Conservation (phyloP, 2,329 filamentous ascomycete species). For the Sclerotinia sclerotiorum region DNA sequence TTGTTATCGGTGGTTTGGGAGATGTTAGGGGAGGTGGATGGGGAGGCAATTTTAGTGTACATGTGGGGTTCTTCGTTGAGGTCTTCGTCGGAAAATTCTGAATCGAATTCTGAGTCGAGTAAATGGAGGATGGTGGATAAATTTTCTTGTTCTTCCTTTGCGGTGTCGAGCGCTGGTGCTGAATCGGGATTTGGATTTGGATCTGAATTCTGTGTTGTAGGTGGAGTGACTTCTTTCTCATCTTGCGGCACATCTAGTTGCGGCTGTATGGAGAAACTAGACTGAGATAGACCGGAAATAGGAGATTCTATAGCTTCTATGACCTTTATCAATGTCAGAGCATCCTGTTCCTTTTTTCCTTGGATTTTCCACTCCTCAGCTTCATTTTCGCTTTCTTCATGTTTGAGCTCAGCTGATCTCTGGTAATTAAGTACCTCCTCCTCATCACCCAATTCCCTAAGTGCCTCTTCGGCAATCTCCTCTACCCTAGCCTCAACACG, state of each 20-base stretch:
- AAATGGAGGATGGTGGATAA: too few species aligned
- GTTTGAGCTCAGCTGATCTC: neutral
- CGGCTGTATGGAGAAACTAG: neutral
- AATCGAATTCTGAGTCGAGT: too few species aligned
- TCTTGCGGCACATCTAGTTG: neutral
- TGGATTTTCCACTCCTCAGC: neutral
- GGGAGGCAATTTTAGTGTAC: too few species aligned
- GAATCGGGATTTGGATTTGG: neutral
- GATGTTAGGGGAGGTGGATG: too few species aligned
- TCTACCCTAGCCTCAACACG: neutral
- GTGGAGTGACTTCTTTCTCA: neutral
- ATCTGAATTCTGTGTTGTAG: neutral
- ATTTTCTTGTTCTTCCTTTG: too few species aligned
- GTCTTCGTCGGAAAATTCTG: too few species aligned
- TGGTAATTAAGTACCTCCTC: too few species aligned
- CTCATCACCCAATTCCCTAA: neutral
- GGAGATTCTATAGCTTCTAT: neutral
- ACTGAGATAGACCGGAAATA: neutral
- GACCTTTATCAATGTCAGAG: neutral
- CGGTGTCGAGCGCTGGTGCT: too few species aligned
- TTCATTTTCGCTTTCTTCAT: neutral
- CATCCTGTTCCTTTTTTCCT: neutral
- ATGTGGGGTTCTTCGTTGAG: too few species aligned
- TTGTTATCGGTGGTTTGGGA: too few species aligned
- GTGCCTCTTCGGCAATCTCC: too few species aligned